Conservation (phyloP, 257 asterid genomes). For the Coffea eugenioides region DNA sequence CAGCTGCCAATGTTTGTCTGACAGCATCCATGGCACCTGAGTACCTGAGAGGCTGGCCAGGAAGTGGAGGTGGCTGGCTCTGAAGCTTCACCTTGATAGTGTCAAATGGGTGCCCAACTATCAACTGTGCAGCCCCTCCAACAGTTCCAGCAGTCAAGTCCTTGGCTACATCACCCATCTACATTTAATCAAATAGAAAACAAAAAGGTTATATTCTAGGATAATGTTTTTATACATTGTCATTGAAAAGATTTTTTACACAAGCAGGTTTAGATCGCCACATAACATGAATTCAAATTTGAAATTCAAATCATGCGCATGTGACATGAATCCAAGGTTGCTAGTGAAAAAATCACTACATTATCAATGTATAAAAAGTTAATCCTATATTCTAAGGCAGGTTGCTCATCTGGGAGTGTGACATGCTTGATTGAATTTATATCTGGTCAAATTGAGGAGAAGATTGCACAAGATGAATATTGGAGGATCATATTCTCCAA, state of each 20-base stretch:
- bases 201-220: not conserved
- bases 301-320: too few relatives aligned
- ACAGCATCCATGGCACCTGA: slow-evolving; percentile 91
- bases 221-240: too few relatives aligned
- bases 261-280: too few relatives aligned
- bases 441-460: not conserved
- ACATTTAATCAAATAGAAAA: slow-evolving; percentile 11
- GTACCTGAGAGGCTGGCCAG: slow-evolving; percentile 74
- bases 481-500: not conserved
- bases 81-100: slow-evolving; percentile 97
- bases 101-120: slow-evolving; percentile 95
- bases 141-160: slow-evolving; percentile 70
- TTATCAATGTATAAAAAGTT: too few relatives aligned
- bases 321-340: too few relatives aligned
- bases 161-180: slow-evolving; percentile 87
- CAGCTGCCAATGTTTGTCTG: slow-evolving; percentile 81
- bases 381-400: not conserved
- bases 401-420: not conserved
- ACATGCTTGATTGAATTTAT: not conserved
- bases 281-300: too few relatives aligned
- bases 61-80: slow-evolving; percentile 84
- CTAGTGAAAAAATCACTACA: too few relatives aligned
- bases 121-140: slow-evolving; percentile 90
- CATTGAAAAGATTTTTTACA: too few relatives aligned
- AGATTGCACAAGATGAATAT: not conserved